Evolutionary conservation across 2,329 filamentous ascomycete species (phyloP), one percentile per base, ranked within the genome.

Genomic region (Monilinia fructicola): DNA sequence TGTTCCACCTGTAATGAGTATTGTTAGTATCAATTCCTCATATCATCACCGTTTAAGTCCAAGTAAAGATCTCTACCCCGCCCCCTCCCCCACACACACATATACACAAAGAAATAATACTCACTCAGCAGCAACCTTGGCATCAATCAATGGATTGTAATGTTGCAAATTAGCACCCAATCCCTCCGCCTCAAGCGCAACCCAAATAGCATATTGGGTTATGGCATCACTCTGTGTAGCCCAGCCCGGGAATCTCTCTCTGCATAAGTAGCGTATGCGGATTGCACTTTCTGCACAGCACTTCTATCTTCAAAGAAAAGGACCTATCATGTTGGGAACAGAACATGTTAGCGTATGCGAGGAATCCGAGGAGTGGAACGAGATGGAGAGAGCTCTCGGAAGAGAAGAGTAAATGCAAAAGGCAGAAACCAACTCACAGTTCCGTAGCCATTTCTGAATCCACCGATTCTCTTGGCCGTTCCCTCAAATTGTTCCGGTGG

Each of bases 101-200:
- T 16, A 56, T 7, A 35, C 31, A 42, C 4, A 21, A 31, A 54
- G 26, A 54, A 44, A 10, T n/a, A 52, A 23, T 16, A 63, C 60
- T 54, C 18, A 64, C 64, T 50, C 16, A 26, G 35, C 26, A 54
- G 84, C 80, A 64, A 93, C 89, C 80, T 88, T 86, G 71, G 84
- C 82, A 79, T 96, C 90, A 73, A 96, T 86, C 67, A 97, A 79
- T 26, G 92, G 92, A 85, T 92, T 95, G 84, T 96, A 96, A 82
- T 97, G 93, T 84, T 97, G 93, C 64, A 97, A 84, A 83, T 93
- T 96, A 77, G 89, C 90, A 71, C 92, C 92, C 66, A 96, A 85
- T 40, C 93, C 92, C 77, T 95, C 92, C 68, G 88, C 84, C 80
- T 93, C 90, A 67, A 97, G 86, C 4, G 89, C 90, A 23, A 88